Percentiles rank a stretch among this genome's conserved stretches.
Evolutionary conservation across 805 yeast genomes (phyloP).

Genomic region (Ogataea chonburiensis): DNA sequence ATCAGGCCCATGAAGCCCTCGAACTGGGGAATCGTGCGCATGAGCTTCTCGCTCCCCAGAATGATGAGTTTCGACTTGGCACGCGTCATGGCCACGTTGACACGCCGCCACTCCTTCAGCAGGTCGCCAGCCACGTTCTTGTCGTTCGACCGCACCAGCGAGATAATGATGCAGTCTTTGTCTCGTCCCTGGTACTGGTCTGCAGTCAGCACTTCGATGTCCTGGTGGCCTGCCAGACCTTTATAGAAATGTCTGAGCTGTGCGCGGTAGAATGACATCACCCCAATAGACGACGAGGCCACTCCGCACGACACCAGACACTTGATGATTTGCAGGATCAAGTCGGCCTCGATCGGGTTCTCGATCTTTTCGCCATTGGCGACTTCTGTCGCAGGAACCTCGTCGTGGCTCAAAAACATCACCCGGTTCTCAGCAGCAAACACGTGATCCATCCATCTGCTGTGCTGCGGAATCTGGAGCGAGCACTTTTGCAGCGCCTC

Average conservation of each 20-base stretch:
- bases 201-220: conserved; percentile 82
- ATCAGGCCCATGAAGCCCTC: conserved; percentile 61
- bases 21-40: conserved; percentile 50
- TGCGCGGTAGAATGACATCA: conserved; percentile 85
- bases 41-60: conserved; percentile 72
- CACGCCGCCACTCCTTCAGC: conserved; percentile 83
- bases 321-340: conserved; percentile 62
- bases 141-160: conserved; percentile 80
- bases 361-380: conserved; percentile 64
- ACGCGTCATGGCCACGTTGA: conserved; percentile 93
- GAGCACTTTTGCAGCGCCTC: conserved; percentile 23
- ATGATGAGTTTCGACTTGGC: conserved; percentile 81
- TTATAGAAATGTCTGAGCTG: conserved; percentile 57
- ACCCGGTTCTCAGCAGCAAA: conserved; percentile 61
- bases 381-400: conserved; percentile 56
- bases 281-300: conserved; percentile 60
- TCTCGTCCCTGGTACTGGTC: conserved; percentile 97
- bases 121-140: conserved; percentile 70
- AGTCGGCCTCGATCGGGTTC: conserved; percentile 68
- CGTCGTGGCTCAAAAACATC: conserved; percentile 77
- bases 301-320: conserved; percentile 63
- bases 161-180: conserved; percentile 85
- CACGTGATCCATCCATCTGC: conserved; percentile 56
- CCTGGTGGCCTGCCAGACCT: conserved; percentile 32
- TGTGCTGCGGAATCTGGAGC: conserved; percentile 9